These are phyloP conservation scores for Yarrowia bubula DNA, from an alignment of 805 yeast genomes.

Conservation along the genomic window DNA sequence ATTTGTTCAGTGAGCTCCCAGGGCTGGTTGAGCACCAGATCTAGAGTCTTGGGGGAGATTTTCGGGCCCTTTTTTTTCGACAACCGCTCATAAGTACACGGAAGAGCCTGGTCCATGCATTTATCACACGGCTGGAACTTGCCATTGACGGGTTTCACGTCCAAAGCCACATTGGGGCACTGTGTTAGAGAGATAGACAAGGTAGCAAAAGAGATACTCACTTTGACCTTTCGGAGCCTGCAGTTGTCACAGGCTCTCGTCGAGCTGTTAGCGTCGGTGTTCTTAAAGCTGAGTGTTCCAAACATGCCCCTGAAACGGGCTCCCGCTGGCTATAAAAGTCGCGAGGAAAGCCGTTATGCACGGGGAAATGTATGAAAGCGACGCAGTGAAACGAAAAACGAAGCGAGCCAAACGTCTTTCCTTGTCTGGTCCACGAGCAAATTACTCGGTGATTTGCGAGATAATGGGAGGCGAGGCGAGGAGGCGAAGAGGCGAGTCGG, in stretches of 20 bases:
- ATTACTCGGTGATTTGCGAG: too few relatives aligned
- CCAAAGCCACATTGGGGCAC: background rate
- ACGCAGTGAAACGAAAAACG: background rate
- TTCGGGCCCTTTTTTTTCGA: slow-evolving; percentile 3
- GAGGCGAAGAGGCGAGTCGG: too few relatives aligned
- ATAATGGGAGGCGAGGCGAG: too few relatives aligned
- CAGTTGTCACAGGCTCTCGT: slow-evolving; percentile 7
- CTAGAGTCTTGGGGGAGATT: slow-evolving; percentile 1
- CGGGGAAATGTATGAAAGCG: background rate
- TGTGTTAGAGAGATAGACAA: background rate
- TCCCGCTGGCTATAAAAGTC: background rate
- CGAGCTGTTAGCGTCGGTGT: background rate
- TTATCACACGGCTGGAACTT: background rate
- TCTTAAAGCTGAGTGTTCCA: slow-evolving; percentile 1
- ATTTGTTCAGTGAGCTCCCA: slow-evolving; percentile 8
- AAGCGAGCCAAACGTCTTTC: background rate
- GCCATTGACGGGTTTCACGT: slow-evolving; percentile 7
- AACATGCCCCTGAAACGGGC: background rate
- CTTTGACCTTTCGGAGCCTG: background rate
- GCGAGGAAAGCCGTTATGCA: slow-evolving; percentile 2
- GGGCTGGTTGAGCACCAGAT: slow-evolving; percentile 7
- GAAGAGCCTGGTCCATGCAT: background rate
- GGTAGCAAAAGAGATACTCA: too few relatives aligned
- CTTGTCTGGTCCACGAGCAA: too few relatives aligned
- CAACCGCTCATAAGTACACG: background rate